Conservation (phyloP, 106 monocot species). For the Dendrobium nobile region DNA sequence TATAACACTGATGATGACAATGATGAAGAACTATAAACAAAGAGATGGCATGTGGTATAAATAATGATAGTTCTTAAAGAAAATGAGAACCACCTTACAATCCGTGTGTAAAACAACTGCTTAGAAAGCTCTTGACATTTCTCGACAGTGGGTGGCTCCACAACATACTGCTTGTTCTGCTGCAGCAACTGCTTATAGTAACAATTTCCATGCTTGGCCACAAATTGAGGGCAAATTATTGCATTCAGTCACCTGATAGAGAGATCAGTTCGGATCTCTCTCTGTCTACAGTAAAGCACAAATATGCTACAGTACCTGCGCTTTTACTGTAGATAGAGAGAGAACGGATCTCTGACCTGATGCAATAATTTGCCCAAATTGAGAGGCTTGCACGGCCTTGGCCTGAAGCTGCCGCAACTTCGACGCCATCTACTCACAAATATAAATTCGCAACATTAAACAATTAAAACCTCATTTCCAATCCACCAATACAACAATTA, state of each 20-base stretch:
- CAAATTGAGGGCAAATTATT: too few relatives aligned
- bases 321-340: too few relatives aligned
- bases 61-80: neutral
- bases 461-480: neutral
- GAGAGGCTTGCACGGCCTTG: constrained; percentile 9
- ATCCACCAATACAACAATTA: neutral
- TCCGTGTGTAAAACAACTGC: constrained; percentile 15
- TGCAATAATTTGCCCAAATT: too few relatives aligned
- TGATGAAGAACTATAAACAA: neutral
- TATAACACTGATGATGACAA: too few relatives aligned
- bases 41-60: neutral
- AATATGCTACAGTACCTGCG: too few relatives aligned
- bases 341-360: too few relatives aligned
- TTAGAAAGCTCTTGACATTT: constrained; percentile 14
- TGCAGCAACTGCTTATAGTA: constrained; percentile 16
- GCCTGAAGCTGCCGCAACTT: constrained; percentile 7
- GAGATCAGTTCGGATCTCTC: too few relatives aligned
- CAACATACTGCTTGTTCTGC: constrained; percentile 14
- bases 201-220: constrained; percentile 11
- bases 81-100: neutral
- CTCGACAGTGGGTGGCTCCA: constrained; percentile 7
- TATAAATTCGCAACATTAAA: neutral
- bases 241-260: too few relatives aligned
- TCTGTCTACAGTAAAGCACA: too few relatives aligned
- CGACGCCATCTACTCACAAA: constrained; percentile 16